Evolutionary conservation across 176 grass and related monocot genomes (phyloP).

Genomic region (Bonia amplexicaulis): DNA sequence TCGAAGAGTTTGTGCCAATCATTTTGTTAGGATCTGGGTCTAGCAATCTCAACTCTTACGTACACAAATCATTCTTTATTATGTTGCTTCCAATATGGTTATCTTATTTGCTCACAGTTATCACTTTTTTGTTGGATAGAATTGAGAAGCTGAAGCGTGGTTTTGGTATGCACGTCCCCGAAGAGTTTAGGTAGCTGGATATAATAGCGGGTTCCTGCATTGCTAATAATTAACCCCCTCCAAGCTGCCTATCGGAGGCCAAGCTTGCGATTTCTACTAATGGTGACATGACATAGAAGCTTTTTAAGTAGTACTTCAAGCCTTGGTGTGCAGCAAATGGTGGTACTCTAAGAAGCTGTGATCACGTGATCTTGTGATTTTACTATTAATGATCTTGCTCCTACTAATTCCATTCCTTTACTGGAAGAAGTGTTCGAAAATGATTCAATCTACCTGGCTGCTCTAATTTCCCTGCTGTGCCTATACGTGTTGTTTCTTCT

Average conservation of each 20-base stretch:
- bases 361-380: conserved; percentile 9
- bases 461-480: conserved; percentile 27
- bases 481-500: conserved; percentile 19
- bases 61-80: background rate
- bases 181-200: conserved; percentile 58
- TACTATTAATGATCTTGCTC: conserved; percentile 26
- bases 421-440: conserved; percentile 24
- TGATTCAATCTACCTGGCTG: conserved; percentile 6
- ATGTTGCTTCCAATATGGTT: background rate
- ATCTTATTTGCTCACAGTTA: conserved; percentile 7
- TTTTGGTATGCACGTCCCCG: conserved; percentile 84
- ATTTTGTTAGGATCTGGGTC: background rate
- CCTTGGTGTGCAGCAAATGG: background rate
- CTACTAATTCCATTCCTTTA: conserved; percentile 31
- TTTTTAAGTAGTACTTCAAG: background rate
- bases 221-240: conserved; percentile 17
- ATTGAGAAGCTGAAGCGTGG: conserved; percentile 90
- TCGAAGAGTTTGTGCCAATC: background rate
- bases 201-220: background rate
- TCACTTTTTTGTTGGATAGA: conserved; percentile 44
- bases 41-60: background rate
- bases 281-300: conserved; percentile 5
- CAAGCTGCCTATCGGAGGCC: conserved; percentile 14
- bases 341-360: conserved; percentile 8
- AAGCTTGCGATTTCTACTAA: conserved; percentile 1